Base-by-base conservation (phyloP, 2,329 filamentous ascomycete genomes). In the Fusarium drepaniforme region DNA sequence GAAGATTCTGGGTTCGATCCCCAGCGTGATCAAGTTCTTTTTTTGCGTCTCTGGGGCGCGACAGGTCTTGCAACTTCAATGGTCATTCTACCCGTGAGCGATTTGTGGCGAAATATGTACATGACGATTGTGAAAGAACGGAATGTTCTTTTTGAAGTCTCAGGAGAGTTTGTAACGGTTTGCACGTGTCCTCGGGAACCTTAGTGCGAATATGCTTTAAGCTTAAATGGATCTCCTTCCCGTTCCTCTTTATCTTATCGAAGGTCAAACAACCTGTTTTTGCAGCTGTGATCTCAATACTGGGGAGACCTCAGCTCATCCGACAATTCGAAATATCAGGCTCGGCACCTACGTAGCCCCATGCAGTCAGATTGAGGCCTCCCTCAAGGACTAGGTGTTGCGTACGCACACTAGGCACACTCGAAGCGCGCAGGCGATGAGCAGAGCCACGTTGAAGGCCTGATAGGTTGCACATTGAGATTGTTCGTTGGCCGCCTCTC, bases 1-100 rank as follows among this genome's bases (percentile, higher is more conserved):
- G 79, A 77, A 80, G 79, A 80, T 80, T 77, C 73, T 78, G 77
- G 79, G 79, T 80, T 80, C 79, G 78, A 80, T 73, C 79, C 79
- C 79, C 66, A 66, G 64, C 74, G 71, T 74, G 73, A 74, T 75
- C 73, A 75, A 15, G 3, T 13, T 53, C 16, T 53, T 21, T 53
- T 53, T 53, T 53, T 53, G 25, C 44, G 4, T 25, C 8, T 2
- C 46, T 30, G 9, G 23, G 5, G 3, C 9, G 5, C 9, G 6
- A 51, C n/a, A 16, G 23, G 6, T 51, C 46, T 12, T 51, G 15
- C 46, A 28, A 23, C 18, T 42, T 5, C 23, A 49, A 23, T 23
- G 28, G 8, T 3, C 23, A 51, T 51, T 7, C 13, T 25, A 18
- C 9, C 25, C 46, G 44, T 49, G 3, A 49, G 44, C 23, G 4